Evolutionary conservation across 2,329 filamentous ascomycete genomes (phyloP), one percentile per base, ranked within the genome.

Genomic region (Colletotrichum tofieldiae): DNA sequence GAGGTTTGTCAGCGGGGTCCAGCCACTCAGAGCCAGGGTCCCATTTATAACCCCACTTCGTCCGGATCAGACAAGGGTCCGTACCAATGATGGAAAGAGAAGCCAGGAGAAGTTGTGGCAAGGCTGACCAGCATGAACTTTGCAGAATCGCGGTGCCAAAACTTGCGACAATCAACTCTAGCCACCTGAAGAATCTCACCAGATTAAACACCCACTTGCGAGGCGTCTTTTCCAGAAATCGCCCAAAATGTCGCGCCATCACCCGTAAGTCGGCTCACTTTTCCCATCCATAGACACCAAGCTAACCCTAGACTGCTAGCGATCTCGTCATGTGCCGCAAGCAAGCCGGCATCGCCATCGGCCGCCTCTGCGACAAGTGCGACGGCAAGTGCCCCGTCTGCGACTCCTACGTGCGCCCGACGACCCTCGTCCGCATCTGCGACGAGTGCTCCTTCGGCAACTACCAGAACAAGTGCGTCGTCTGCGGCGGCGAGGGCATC

Each of bases 321-420:
- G 96, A 99, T 88, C 92, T 99, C 77, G 96, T 99, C 79, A 98
- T 98, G 96, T 99, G 96, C 90, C 95, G 96, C 87, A 99, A 99
- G 87, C 96, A 98, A 83, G 89, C 96, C 73, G 96, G 96, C 85
- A 98, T 98, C 82, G 94, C 95, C 79, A 98, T 99, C 89, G 96
- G 96, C 82, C 95, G 96, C 69, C 94, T 99, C 81, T 99, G 96
- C 89, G 96, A 99, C 87, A 99, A 99, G 86, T 99, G 96, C 88
- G 96, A 99, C 86, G 96, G 96, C 84, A 99, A 99, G 87, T 99
- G 96, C 80, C 96, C 96, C 76, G 95, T 99, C 73, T 99, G 96
- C 91, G 96, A 99, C 83, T 97, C 94, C 73, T 99, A 99, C 89
- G 96, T 99, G 75, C 95, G 96, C 20, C 96, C 96, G 16, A 99